Evolutionary conservation across 2,329 filamentous ascomycete genomes (phyloP).

Genomic region (Colletotrichum agaves): DNA sequence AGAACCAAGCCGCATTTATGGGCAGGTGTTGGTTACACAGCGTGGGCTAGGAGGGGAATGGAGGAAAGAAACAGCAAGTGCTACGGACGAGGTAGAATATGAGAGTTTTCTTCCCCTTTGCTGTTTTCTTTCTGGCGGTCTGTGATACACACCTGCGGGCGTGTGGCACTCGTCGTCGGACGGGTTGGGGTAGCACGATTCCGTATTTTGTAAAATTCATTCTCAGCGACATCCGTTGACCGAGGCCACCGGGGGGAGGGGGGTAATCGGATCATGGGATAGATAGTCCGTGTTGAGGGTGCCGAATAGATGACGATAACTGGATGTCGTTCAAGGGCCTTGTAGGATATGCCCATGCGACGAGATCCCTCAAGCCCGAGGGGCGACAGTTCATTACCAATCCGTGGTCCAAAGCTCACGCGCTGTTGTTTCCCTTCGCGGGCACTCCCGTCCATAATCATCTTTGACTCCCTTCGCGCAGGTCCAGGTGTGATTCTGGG

Average conservation of each 20-base stretch:
- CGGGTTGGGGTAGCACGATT: constrained; percentile 2
- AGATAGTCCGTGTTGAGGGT: background rate
- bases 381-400: no score
- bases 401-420: no score
- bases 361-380: no score
- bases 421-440: background rate
- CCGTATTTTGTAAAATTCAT: background rate
- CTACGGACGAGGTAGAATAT: background rate
- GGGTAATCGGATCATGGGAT: background rate
- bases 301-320: background rate
- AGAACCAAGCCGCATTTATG: background rate
- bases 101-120: background rate
- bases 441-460: background rate
- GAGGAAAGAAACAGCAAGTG: background rate
- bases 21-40: background rate
- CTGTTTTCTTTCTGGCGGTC: background rate
- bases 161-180: background rate
- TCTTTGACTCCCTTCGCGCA: background rate
- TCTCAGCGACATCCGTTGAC: background rate
- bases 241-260: background rate
- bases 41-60: background rate
- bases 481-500: background rate
- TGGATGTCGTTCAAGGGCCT: background rate
- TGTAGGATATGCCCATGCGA: background rate
- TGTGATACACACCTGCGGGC: constrained; percentile 3